Conservation (phyloP, 495 filamentous ascomycete species). For the Chaetomium tenue region DNA sequence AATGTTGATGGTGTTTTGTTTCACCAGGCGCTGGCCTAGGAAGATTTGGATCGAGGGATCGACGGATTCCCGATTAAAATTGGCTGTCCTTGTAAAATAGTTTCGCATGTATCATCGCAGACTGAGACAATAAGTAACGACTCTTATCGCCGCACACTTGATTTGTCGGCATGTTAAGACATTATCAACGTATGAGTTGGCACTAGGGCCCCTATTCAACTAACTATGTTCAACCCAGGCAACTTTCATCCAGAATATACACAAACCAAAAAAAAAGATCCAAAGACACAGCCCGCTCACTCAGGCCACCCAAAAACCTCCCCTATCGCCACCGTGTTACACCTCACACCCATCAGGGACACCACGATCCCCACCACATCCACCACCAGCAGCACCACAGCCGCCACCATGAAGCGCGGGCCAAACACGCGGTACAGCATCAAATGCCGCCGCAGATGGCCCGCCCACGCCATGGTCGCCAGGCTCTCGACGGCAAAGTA, state of each 20-base stretch:
- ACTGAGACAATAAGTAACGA: no score
- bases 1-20: not conserved
- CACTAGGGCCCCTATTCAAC: no score
- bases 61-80: no score
- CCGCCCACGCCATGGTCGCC: constrained; percentile 85
- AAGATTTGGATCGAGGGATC: no score
- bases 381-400: constrained; percentile 66
- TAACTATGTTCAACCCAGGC: not conserved
- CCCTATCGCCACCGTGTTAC: constrained; percentile 70
- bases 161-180: no score
- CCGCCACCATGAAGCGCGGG: constrained; percentile 85
- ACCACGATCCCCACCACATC: constrained; percentile 71
- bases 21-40: not conserved
- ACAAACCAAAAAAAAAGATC: not conserved
- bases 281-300: constrained; percentile 14
- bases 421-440: constrained; percentile 97
- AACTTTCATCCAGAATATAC: not conserved
- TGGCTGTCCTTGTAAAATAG: no score
- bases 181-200: no score
- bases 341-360: constrained; percentile 66
- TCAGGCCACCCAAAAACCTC: constrained; percentile 84
- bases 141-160: no score
- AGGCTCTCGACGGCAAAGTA: constrained; percentile 79
- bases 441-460: constrained; percentile 79
- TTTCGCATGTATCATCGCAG: no score